Conservation (phyloP, 176 grass and related monocot species). For the Zoysia pacifica region DNA sequence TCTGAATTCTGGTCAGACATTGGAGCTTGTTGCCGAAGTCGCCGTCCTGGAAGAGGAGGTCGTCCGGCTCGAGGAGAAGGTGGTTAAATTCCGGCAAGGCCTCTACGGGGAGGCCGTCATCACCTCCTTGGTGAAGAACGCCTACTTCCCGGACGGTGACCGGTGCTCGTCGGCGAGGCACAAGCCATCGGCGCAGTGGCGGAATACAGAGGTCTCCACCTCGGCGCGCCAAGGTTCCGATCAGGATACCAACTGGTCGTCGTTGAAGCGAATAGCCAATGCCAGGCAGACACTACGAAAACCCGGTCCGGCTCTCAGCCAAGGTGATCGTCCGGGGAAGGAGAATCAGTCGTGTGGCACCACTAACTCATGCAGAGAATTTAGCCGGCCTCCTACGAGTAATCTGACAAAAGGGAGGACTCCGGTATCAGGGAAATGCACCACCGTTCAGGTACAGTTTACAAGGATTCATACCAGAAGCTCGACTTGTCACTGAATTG, state of each 20-base stretch:
- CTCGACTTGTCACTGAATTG: background rate
- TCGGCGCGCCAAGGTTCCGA: conserved; percentile 28
- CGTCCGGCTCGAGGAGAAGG: conserved; percentile 84
- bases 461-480: background rate
- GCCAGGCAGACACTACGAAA: conserved; percentile 46
- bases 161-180: conserved; percentile 28
- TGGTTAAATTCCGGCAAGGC: conserved; percentile 67
- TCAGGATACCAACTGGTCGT: conserved; percentile 39
- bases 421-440: conserved; percentile 34
- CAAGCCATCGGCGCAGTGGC: conserved; percentile 10
- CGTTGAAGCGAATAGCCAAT: conserved; percentile 25
- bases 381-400: conserved; percentile 41
- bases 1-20: conserved; percentile 50
- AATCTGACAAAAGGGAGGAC: conserved; percentile 35
- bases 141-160: conserved; percentile 14
- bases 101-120: conserved; percentile 80
- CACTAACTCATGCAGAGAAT: conserved; percentile 49
- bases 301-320: conserved; percentile 18
- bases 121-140: conserved; percentile 52
- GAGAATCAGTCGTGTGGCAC: conserved; percentile 57
- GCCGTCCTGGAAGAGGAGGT: conserved; percentile 91
- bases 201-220: conserved; percentile 18
- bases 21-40: conserved; percentile 92
- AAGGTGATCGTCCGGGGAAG: conserved; percentile 54
- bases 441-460: conserved; percentile 38